Evolutionary conservation across 345 rosid species (phyloP).

Genomic region (Gossypium turneri): DNA sequence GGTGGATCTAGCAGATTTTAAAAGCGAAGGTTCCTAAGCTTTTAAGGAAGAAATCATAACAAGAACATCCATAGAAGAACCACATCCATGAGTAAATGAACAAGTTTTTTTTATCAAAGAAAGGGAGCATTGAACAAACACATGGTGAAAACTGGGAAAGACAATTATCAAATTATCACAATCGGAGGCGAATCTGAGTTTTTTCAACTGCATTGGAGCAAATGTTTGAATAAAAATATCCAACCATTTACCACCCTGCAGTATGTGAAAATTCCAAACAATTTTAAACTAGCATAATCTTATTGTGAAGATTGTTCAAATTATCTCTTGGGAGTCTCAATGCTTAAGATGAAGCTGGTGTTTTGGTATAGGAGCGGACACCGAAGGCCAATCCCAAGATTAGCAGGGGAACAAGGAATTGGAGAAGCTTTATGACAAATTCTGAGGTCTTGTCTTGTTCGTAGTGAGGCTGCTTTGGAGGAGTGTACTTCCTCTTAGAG

Average conservation of each 20-base stretch:
- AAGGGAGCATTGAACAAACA: neutral
- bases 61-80: neutral
- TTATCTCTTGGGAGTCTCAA: neutral
- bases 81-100: neutral
- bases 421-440: slow-evolving; percentile 68
- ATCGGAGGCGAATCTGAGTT: neutral
- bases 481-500: slow-evolving; percentile 41
- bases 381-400: slow-evolving; percentile 90
- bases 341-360: slow-evolving; percentile 30
- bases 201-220: neutral
- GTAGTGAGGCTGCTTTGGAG: slow-evolving; percentile 66
- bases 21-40: too few species aligned
- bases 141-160: neutral
- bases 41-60: too few species aligned
- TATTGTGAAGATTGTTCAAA: neutral
- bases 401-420: slow-evolving; percentile 84
- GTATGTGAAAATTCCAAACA: neutral
- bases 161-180: neutral
- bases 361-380: slow-evolving; percentile 69
- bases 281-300: slow-evolving; percentile 4
- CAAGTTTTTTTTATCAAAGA: neutral
- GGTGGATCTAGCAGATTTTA: too few species aligned
- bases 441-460: slow-evolving; percentile 76
- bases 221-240: neutral
- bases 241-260: neutral